These are phyloP conservation scores for Pyrrhoderma noxium DNA, from an alignment of 1,284 basidiomycete genomes.

Conservation along the genomic window DNA sequence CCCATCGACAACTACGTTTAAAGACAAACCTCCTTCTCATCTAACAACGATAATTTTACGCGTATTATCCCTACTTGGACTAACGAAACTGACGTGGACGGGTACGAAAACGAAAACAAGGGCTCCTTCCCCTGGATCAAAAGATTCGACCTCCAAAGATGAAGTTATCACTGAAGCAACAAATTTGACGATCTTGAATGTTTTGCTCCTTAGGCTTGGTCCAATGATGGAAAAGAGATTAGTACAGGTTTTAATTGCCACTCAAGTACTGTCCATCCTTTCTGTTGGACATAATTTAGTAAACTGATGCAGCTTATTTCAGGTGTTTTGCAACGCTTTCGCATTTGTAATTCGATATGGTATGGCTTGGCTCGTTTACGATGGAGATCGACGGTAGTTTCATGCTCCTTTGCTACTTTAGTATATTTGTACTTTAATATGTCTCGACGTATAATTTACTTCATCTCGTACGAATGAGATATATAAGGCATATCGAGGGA, in stretches of 20 bases:
- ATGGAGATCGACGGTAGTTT: slow-evolving; percentile 70
- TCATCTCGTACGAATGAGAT: too few relatives aligned
- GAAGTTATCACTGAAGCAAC: slow-evolving; percentile 61
- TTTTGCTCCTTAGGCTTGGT: slow-evolving; percentile 70
- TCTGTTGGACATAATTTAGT: background rate
- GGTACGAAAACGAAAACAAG: slow-evolving; percentile 26
- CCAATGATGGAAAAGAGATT: slow-evolving; percentile 77
- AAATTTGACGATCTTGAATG: slow-evolving; percentile 86
- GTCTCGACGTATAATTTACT: too few relatives aligned
- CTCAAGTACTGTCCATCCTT: slow-evolving; percentile 56
- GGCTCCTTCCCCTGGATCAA: slow-evolving; percentile 22
- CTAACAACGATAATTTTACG: slow-evolving; percentile 50
- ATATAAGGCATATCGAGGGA: too few relatives aligned
- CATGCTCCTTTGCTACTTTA: too few relatives aligned
- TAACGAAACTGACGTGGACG: slow-evolving; percentile 53
- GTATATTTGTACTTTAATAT: too few relatives aligned
- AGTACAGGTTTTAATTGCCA: slow-evolving; percentile 61
- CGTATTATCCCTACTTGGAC: slow-evolving; percentile 50
- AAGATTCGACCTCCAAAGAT: slow-evolving; percentile 24
- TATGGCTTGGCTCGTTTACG: slow-evolving; percentile 79
- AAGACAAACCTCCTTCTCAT: slow-evolving; percentile 42
- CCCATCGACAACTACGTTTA: slow-evolving; percentile 65
- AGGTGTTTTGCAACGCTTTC: slow-evolving; percentile 65
- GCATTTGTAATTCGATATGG: slow-evolving; percentile 86
- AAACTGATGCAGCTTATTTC: slow-evolving; percentile 7